Evolutionary conservation across 345 rosid genomes (phyloP).

Genomic region (Cochlearia excelsa): DNA sequence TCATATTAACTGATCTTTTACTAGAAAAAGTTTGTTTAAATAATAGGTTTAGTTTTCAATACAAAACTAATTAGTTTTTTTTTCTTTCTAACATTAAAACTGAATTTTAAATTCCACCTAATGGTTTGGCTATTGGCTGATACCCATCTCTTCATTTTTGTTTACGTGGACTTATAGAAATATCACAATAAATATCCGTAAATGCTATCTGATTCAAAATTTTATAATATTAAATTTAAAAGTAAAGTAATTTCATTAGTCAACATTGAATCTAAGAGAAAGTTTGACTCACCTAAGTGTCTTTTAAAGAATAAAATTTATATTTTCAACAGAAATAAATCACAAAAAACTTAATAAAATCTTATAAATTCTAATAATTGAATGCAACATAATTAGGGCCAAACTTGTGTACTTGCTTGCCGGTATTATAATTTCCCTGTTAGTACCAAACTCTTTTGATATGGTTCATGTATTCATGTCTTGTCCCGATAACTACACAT

Average conservation of each 20-base stretch:
- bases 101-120: too few species aligned
- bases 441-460: conserved; percentile 26
- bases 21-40: too few species aligned
- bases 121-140: too few species aligned
- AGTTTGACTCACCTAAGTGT: conserved; percentile 1
- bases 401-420: conserved; percentile 12
- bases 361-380: too few species aligned
- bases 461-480: conserved; percentile 17
- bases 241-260: not conserved
- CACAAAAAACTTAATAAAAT: not conserved
- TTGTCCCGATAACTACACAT: not conserved
- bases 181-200: not conserved
- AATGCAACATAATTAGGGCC: not conserved
- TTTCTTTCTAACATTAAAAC: too few species aligned
- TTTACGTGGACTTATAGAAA: not conserved
- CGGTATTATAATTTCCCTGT: conserved; percentile 20
- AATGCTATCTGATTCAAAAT: not conserved
- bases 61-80: too few species aligned
- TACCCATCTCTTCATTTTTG: too few species aligned
- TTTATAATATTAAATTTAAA: not conserved
- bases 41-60: too few species aligned
- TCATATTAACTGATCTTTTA: too few species aligned
- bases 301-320: conserved; percentile 2
- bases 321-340: not conserved
- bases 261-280: not conserved